Base-by-base conservation (phyloP, 176 grass and related monocot species). In the Eragrostis curvula region DNA sequence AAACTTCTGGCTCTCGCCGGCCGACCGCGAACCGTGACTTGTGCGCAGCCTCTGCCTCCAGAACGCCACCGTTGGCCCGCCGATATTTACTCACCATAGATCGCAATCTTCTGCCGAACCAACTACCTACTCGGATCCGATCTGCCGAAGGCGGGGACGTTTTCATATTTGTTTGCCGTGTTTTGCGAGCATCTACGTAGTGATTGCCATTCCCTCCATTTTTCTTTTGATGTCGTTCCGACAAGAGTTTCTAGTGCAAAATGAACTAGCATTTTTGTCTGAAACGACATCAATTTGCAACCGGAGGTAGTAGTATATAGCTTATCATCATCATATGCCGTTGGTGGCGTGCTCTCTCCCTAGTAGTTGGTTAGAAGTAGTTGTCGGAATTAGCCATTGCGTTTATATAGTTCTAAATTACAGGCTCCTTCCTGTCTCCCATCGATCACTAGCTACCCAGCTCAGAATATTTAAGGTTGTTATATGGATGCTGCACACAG, bases 331-430 rank as follows among this genome's bases (percentile, higher is more conserved):
- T 36, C 56, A 68, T 27, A 73, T 9, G 47, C n/a, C 58, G 24
- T 13, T 5, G n/a, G 71, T 23, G 2, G 12, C 57, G 24, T 9
- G 68, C 56, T 32, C 24, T 29, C 30, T 24, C 8, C 14, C 10
- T n/a, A n/a, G n/a, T 23, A 30, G 69, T 85, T 75, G 24, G 71
- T 65, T 85, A 70, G 1, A 23, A 55, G 77, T 81, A 70, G 46
- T 61, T 89, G 21, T 85, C 77, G 14, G 77, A 71, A 64, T 56
- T 70, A 85, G 71, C 62, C 61, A 59, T 15, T 8, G 29, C 8
- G 23, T 70, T 36, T 49, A 30, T 49, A 30, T 13, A 4, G 8
- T 43, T 68, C 64, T 81, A 29, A 56, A 59, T 60, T 16, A 5
- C 4, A 28, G 70, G 59, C 16, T 3, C 46, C 43, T 4, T 48